These are phyloP conservation scores for Abrus pulchellus DNA, from an alignment of 306 rosid species.

Conservation along the genomic window DNA sequence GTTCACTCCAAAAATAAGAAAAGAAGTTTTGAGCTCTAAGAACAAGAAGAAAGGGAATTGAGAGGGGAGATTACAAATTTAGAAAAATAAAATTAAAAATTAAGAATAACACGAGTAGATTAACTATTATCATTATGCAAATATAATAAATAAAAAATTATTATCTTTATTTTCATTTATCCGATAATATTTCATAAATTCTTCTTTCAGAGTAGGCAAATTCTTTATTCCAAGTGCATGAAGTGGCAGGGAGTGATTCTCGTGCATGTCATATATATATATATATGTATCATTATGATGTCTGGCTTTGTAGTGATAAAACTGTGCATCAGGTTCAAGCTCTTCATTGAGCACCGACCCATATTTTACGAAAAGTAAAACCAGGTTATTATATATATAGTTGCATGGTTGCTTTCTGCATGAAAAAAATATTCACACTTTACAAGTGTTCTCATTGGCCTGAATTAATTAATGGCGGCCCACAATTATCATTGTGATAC, in stretches of 20 bases:
- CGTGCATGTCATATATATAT: not conserved
- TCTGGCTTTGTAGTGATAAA: not conserved
- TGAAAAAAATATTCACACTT: constrained; percentile 37
- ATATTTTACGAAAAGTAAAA: constrained; percentile 37
- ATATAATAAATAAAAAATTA: not conserved
- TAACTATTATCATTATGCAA: not conserved
- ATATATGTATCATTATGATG: constrained; percentile 37
- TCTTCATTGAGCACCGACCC: constrained; percentile 27
- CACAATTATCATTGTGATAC: not conserved
- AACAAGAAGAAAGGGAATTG: too few relatives aligned
- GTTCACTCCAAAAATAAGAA: too few relatives aligned
- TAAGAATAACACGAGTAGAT: not conserved
- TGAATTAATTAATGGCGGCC: not conserved
- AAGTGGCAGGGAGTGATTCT: not conserved
- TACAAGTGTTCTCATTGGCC: constrained; percentile 26
- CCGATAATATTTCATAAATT: too few relatives aligned
- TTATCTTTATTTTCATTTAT: not conserved
- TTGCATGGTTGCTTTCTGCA: constrained; percentile 47
- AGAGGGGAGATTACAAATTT: too few relatives aligned
- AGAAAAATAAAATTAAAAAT: not conserved
- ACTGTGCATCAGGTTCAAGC: not conserved
- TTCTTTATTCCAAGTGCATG: not conserved
- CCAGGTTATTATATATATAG: not conserved
- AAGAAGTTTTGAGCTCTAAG: too few relatives aligned
- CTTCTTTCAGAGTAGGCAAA: not conserved